These are phyloP conservation scores for Tuctoria greenei DNA, from an alignment of 176 grass and related monocot species.

Conservation along the genomic window DNA sequence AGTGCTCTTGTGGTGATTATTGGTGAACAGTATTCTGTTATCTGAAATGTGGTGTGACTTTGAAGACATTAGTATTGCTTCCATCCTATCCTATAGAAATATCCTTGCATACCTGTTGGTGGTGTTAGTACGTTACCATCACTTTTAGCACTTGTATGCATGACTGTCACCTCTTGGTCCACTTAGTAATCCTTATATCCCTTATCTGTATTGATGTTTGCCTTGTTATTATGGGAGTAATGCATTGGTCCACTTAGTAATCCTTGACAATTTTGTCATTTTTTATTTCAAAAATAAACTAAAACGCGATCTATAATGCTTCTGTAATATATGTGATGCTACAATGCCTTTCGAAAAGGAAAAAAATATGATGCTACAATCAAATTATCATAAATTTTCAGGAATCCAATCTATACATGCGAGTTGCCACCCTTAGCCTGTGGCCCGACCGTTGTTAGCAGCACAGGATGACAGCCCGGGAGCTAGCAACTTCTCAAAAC, in stretches of 20 bases:
- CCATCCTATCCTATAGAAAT: slow-evolving; percentile 29
- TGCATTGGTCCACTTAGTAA: too few species aligned
- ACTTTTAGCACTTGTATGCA: neutral
- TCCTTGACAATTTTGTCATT: too few species aligned
- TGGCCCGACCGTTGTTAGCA: neutral
- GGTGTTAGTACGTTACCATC: neutral
- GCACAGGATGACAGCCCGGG: neutral
- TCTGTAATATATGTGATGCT: too few species aligned
- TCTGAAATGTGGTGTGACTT: slow-evolving; percentile 1
- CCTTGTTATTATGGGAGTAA: neutral
- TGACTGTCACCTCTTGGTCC: slow-evolving; percentile 12
- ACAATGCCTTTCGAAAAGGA: too few species aligned
- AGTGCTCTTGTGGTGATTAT: slow-evolving; percentile 88
- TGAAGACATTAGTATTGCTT: slow-evolving; percentile 5
- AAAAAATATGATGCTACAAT: too few species aligned
- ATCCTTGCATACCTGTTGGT: slow-evolving; percentile 16
- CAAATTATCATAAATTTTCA: too few species aligned
- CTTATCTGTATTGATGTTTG: neutral
- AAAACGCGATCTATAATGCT: too few species aligned
- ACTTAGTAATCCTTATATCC: neutral
- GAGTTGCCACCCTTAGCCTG: neutral
- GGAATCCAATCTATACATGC: neutral
- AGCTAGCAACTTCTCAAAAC: neutral
- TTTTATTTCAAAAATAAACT: too few species aligned
- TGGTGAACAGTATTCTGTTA: slow-evolving; percentile 51